Conservation (phyloP, 1,284 basidiomycete genomes). For the Kwoniella shivajii region DNA sequence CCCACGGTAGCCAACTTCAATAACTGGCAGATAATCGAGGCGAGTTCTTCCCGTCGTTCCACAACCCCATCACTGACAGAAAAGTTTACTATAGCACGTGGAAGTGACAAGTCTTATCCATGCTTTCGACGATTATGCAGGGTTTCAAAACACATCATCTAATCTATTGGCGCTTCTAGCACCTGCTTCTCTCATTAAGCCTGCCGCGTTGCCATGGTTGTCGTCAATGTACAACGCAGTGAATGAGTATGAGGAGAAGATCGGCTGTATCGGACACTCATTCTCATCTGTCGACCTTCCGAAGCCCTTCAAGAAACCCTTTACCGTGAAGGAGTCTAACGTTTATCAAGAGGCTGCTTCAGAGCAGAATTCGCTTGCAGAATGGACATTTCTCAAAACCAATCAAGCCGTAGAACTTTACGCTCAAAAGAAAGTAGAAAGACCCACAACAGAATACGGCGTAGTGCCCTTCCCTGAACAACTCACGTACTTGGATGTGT, state of each 20-base stretch:
- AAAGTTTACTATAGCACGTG: too few relatives aligned
- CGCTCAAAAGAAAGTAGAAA: not conserved
- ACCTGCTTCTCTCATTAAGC: not conserved
- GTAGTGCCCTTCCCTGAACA: not conserved
- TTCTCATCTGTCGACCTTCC: not conserved
- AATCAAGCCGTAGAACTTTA: not conserved
- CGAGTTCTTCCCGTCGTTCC: too few relatives aligned
- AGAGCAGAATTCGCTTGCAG: not conserved
- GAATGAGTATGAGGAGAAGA: not conserved
- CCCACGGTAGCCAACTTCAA: not conserved
- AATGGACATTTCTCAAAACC: not conserved
- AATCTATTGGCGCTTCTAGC: not conserved
- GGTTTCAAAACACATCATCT: not conserved
- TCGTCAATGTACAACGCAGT: not conserved
- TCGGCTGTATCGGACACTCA: not conserved
- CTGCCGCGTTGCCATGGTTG: not conserved
- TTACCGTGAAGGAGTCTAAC: not conserved
- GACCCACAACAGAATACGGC: not conserved
- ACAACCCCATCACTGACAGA: too few relatives aligned
- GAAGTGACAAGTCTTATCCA: not conserved
- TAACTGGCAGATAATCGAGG: too few relatives aligned
- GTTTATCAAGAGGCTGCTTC: not conserved
- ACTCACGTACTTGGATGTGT: not conserved
- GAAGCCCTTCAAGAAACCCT: not conserved
- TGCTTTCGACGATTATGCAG: not conserved